Evolutionary conservation across 2,329 filamentous ascomycete species (phyloP).

Genomic region (Plenodomus biglobosus): DNA sequence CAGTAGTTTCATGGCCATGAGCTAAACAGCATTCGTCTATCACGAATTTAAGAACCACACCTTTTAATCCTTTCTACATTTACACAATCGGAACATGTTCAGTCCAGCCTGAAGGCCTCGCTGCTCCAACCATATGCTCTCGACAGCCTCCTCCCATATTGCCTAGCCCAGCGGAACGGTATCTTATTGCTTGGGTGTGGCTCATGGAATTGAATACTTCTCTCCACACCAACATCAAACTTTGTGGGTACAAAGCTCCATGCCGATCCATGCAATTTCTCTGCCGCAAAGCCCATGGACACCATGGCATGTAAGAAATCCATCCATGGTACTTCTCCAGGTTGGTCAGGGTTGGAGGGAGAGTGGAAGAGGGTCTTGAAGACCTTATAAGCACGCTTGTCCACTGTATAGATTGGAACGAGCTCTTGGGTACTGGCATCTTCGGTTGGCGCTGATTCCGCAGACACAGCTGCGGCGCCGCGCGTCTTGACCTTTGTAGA

Average conservation of each 20-base stretch:
- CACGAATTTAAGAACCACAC: too few species aligned
- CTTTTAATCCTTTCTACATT: too few species aligned
- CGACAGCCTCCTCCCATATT: conserved; percentile 53
- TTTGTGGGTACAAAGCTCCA: conserved; percentile 59
- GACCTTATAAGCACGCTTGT: conserved; percentile 45
- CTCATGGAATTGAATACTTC: conserved; percentile 54
- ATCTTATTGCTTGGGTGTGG: conserved; percentile 60
- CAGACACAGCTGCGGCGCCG: conserved; percentile 1
- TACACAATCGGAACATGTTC: too few species aligned
- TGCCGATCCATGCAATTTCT: conserved; percentile 63
- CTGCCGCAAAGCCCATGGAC: conserved; percentile 52
- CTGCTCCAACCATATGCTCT: conserved; percentile 55
- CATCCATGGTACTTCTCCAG: conserved; percentile 56
- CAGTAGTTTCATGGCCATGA: too few species aligned
- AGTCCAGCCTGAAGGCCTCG: conserved; percentile 4
- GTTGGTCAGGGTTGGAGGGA: conserved; percentile 38
- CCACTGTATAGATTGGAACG: conserved; percentile 8
- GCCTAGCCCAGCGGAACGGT: conserved; percentile 50
- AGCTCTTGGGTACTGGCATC: conserved; percentile 2
- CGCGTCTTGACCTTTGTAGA: conserved; percentile 13
- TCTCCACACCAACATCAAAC: conserved; percentile 41
- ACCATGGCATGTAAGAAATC: conserved; percentile 59
- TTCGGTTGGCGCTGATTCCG: background rate
- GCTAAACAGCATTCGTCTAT: too few species aligned
- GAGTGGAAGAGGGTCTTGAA: conserved; percentile 48